phyloP scores from a whole-genome alignment of 805 yeast genomes.

The Yamadazyma akitaensis region DNA sequence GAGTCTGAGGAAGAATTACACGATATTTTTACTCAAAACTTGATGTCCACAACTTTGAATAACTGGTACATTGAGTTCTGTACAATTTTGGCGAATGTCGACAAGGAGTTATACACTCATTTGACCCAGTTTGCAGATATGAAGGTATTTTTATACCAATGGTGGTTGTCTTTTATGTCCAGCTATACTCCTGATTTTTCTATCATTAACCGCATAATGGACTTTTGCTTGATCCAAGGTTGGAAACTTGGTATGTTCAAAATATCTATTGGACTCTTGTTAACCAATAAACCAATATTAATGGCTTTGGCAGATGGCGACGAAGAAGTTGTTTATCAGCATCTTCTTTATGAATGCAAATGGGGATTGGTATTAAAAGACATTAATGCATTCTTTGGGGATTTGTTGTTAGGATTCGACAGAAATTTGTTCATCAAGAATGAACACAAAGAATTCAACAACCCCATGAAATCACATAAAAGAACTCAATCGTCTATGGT shows the following conservation, averaged over 20 bases:
- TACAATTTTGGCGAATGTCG: slow-evolving; percentile 35
- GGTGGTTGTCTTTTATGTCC: slow-evolving; percentile 62
- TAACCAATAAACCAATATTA: slow-evolving; percentile 45
- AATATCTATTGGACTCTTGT: slow-evolving; percentile 50
- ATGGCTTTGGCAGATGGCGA: slow-evolving; percentile 33
- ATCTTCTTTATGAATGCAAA: slow-evolving; percentile 39
- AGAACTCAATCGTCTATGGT: slow-evolving; percentile 21
- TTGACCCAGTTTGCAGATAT: slow-evolving; percentile 40
- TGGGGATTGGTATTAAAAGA: slow-evolving; percentile 40
- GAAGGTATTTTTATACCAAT: slow-evolving; percentile 54
- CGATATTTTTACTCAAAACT: slow-evolving; percentile 47
- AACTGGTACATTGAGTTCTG: slow-evolving; percentile 53
- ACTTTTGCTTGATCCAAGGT: slow-evolving; percentile 53
- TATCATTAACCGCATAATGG: slow-evolving; percentile 47
- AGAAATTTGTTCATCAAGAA: slow-evolving; percentile 21
- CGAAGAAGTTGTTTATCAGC: slow-evolving; percentile 44
- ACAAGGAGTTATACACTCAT: slow-evolving; percentile 43
- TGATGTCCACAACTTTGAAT: slow-evolving; percentile 53
- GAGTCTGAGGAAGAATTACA: slow-evolving; percentile 51
- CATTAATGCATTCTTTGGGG: slow-evolving; percentile 38
- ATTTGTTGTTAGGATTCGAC: slow-evolving; percentile 34
- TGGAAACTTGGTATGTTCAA: slow-evolving; percentile 52
- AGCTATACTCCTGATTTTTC: slow-evolving; percentile 56
- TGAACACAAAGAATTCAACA: not conserved
- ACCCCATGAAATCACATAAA: slow-evolving; percentile 15